Evolutionary conservation across 179 eudicot genomes (phyloP), one percentile per base, ranked within the genome.

Genomic region (Beta macrorhiza): DNA sequence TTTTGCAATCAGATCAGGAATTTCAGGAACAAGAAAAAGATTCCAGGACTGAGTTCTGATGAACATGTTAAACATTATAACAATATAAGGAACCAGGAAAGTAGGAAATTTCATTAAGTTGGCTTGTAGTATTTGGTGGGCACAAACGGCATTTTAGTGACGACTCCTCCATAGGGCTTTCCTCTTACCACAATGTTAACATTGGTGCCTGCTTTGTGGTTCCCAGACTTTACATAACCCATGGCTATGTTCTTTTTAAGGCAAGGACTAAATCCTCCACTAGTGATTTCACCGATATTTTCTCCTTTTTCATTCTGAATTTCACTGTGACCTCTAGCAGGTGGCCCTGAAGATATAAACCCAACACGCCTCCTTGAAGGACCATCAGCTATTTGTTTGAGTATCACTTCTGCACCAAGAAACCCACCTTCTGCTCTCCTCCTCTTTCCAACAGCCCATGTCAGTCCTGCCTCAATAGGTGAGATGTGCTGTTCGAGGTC

Each of bases 191-290:
- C 86, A 73, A 96, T 89, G 82, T 83, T 91, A 44, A 89, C 91
- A 81, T 96, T 91, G 49, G 98, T 93, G 29, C 98, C 98, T 0
- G 89, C 86, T 86, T 96, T 96, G 83, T 96, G 99, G 79, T 74
- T 81, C 47, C 99, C 98, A 0, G 95, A 89, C 77, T 96, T 96
- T 37, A 96, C 98, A 63, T 96, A 96, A 55, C 99, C 99, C 96
- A 96, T 96, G 52, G 97, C 99, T 68, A 96, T 91, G 87, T 95
- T 96, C 92, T 95, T 95, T 92, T 93, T 95, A 10, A 95, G 89
- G 86, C 98, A 93, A 7, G 99, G 99, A 74, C 99, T 95, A 64
- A 95, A 95, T 52, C 99, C 99, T 79, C 99, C 99, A 75, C 99
- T 95, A 8, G 99, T 95, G 42, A 95, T 85, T 81, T 95, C 98